These are phyloP conservation scores for Bonia amplexicaulis DNA, from an alignment of 176 grass and related monocot species.

Conservation along the genomic window DNA sequence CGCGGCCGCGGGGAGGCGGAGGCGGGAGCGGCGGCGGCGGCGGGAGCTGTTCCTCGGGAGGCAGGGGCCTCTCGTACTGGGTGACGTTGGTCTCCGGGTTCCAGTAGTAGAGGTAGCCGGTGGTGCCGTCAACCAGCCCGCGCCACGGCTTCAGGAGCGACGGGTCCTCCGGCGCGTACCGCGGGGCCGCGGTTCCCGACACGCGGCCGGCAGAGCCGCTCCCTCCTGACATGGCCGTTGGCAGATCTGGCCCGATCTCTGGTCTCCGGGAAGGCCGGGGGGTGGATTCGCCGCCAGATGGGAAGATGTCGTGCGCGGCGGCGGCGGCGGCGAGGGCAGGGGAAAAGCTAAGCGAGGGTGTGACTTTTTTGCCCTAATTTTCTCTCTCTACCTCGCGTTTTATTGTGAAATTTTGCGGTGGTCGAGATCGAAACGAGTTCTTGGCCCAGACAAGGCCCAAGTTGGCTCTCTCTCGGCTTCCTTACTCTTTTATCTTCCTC, in stretches of 20 bases:
- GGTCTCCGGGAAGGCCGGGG: neutral
- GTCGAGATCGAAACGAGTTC: no score
- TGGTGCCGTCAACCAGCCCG: slow-evolving; percentile 83
- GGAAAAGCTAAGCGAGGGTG: neutral
- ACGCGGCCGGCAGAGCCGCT: slow-evolving; percentile 9
- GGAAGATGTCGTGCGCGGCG: neutral
- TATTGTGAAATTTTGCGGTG: neutral
- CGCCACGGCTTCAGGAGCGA: slow-evolving; percentile 91
- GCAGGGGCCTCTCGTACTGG: slow-evolving; percentile 78
- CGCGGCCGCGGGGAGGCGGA: slow-evolving; percentile 39
- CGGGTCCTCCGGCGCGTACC: slow-evolving; percentile 92
- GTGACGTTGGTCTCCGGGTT: slow-evolving; percentile 91
- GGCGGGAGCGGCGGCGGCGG: slow-evolving; percentile 62
- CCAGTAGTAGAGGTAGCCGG: slow-evolving; percentile 98
- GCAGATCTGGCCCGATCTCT: slow-evolving; percentile 35
- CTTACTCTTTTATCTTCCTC: no score
- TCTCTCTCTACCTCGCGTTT: neutral
- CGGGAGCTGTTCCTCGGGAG: slow-evolving; percentile 43
- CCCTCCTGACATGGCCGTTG: slow-evolving; percentile 19
- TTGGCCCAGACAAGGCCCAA: no score
- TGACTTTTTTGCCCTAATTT: slow-evolving; percentile 7
- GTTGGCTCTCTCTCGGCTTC: no score
- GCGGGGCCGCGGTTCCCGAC: slow-evolving; percentile 40
- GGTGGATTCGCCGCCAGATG: neutral
- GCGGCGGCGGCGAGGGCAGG: neutral